Conservation (phyloP, 208 protist species). For the Leishmania aethiopica region DNA sequence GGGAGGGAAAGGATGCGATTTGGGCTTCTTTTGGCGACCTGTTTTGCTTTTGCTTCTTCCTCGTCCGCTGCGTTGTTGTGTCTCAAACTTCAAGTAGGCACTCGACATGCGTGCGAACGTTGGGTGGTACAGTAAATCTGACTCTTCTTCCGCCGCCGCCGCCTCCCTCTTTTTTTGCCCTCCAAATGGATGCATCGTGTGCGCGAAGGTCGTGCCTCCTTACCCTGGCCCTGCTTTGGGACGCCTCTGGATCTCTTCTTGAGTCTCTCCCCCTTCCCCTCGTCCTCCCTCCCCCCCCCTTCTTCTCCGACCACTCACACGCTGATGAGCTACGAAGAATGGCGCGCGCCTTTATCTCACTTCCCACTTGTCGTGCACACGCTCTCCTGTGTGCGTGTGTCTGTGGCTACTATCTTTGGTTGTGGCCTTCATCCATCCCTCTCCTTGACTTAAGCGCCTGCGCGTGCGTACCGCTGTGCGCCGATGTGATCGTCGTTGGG, state of each 20-base stretch:
- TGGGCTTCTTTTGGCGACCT: slow-evolving; percentile 13
- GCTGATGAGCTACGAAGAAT: background rate
- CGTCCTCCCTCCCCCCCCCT: too few species aligned
- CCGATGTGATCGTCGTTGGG: background rate
- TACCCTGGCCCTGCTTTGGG: background rate
- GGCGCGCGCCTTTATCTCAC: background rate
- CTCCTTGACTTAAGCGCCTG: background rate
- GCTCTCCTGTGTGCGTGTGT: background rate
- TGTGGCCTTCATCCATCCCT: background rate
- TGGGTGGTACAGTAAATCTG: background rate
- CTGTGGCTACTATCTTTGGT: background rate
- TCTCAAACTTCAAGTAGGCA: background rate
- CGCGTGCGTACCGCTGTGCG: background rate
- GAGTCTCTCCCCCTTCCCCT: background rate
- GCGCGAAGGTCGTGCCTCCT: background rate
- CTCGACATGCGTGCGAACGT: background rate
- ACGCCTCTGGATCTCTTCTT: background rate
- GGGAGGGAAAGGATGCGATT: slow-evolving; percentile 5
- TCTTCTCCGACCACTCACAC: background rate
- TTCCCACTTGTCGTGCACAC: background rate
- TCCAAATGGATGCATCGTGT: background rate
- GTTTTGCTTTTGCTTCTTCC: background rate
- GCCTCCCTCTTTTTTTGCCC: background rate
- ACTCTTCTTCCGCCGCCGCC: background rate
- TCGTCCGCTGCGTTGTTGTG: background rate